Conservation (phyloP, 2,329 filamentous ascomycete genomes). For the Talaromyces amestolkiae region DNA sequence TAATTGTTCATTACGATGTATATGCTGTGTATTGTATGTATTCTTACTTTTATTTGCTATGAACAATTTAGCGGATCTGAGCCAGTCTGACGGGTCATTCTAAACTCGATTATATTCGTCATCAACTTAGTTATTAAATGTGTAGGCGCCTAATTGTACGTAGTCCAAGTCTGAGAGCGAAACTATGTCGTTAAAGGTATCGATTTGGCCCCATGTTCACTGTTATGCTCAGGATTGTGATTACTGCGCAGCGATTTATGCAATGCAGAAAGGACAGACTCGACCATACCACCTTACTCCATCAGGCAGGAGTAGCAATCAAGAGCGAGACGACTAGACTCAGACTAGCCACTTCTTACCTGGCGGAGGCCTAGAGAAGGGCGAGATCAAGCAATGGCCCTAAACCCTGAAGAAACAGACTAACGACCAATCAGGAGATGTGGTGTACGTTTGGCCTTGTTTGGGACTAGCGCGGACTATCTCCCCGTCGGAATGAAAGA, state of each 20-base stretch:
- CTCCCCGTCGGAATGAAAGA: background rate
- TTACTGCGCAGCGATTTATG: background rate
- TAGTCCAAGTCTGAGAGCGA: background rate
- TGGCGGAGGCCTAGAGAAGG: background rate
- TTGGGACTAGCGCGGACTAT: background rate
- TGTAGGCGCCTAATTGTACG: background rate
- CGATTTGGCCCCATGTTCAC: background rate
- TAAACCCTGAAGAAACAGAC: slow-evolving; percentile 10
- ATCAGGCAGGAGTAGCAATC: background rate
- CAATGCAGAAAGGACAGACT: background rate
- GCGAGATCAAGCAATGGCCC: slow-evolving; percentile 1
- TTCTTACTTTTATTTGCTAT: background rate
- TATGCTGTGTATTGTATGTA: background rate
- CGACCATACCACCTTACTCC: background rate
- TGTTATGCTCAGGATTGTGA: background rate
- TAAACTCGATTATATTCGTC: background rate
- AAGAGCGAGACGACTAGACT: background rate
- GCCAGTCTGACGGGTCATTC: slow-evolving; percentile 18
- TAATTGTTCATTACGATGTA: background rate
- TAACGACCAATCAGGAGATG: background rate
- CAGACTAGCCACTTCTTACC: background rate
- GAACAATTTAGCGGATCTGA: slow-evolving; percentile 8
- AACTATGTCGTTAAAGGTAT: background rate
- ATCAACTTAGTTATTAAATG: background rate
- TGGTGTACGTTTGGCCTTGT: background rate